Evolutionary conservation across 129 eudicot genomes (phyloP).

Genomic region (Ambrosia trifida): DNA sequence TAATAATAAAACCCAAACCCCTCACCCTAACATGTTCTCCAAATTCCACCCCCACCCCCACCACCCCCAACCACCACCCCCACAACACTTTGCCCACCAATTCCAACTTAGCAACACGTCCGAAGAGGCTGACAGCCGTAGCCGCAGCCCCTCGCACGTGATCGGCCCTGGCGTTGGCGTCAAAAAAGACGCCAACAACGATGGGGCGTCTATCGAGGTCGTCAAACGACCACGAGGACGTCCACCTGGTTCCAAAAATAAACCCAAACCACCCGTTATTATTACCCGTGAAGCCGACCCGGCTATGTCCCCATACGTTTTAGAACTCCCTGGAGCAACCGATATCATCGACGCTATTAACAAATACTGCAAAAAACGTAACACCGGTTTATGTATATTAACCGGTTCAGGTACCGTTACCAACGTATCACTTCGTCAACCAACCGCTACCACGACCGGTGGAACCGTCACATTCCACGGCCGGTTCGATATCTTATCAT

Average conservation of each 20-base stretch:
- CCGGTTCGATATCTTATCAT: constrained; percentile 60
- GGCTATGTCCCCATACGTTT: constrained; percentile 59
- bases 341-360: constrained; percentile 47
- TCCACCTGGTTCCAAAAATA: constrained; percentile 79
- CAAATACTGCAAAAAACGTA: constrained; percentile 42
- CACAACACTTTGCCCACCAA: constrained; percentile 27
- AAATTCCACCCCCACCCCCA: constrained; percentile 48
- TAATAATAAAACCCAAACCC: constrained; percentile 26
- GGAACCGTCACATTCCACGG: constrained; percentile 78
- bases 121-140: constrained; percentile 53
- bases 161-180: constrained; percentile 11
- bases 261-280: constrained; percentile 67
- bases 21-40: constrained; percentile 44
- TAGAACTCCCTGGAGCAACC: constrained; percentile 54
- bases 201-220: constrained; percentile 66
- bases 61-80: constrained; percentile 29
- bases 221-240: constrained; percentile 77
- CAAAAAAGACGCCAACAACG: constrained; percentile 35
- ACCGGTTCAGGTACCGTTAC: constrained; percentile 61
- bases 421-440: constrained; percentile 67
- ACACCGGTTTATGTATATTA: constrained; percentile 50
- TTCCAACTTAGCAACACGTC: constrained; percentile 41
- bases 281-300: constrained; percentile 63
- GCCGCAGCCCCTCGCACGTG: constrained; percentile 17
- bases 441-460: constrained; percentile 44